Conservation (phyloP, 306 rosid species). For the Castanea mollissima region DNA sequence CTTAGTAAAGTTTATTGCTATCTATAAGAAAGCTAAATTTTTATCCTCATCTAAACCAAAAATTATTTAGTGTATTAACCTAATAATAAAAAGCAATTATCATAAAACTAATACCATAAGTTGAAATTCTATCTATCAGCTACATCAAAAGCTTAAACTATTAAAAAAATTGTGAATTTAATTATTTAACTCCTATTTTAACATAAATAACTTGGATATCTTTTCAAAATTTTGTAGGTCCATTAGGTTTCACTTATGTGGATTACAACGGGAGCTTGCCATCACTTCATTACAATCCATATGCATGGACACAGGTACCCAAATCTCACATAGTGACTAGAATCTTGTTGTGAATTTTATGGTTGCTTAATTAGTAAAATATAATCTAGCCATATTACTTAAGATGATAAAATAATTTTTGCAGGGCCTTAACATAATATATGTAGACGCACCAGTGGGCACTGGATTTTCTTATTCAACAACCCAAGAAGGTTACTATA, state of each 20-base stretch:
- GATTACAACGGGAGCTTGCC: conserved; percentile 25
- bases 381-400: not conserved
- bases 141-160: too few relatives aligned
- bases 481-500: conserved; percentile 22
- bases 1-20: too few relatives aligned
- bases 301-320: conserved; percentile 24
- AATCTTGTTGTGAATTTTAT: not conserved
- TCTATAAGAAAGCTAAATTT: too few relatives aligned
- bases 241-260: conserved; percentile 10
- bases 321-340: not conserved
- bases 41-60: too few relatives aligned
- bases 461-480: conserved; percentile 30
- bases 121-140: too few relatives aligned
- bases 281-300: conserved; percentile 18
- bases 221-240: conserved; percentile 13
- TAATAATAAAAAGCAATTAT: too few relatives aligned
- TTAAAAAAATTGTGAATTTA: too few relatives aligned
- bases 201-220: not conserved
- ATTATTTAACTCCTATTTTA: too few relatives aligned
- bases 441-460: conserved; percentile 27
- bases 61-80: rapidly evolving
- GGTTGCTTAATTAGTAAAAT: not conserved
- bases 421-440: conserved; percentile 18
- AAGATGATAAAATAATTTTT: not conserved
- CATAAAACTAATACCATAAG: too few relatives aligned